Percentiles rank a stretch among this genome's conserved stretches.
These are phyloP conservation scores for Phoenix roebelenii DNA, from an alignment of 176 grass and related monocot species.

Conservation along the genomic window DNA sequence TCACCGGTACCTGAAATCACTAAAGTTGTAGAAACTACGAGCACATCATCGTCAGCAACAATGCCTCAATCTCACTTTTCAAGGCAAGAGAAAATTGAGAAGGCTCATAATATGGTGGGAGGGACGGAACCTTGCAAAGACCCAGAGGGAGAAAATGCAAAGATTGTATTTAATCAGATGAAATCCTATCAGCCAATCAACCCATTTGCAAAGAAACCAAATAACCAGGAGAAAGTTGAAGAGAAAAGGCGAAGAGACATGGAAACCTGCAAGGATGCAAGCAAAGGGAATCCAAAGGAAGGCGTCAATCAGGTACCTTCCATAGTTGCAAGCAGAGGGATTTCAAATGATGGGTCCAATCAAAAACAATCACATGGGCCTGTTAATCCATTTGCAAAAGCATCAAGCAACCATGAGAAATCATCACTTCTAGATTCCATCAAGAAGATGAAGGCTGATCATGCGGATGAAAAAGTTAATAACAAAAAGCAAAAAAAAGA, in stretches of 20 bases:
- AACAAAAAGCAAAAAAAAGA: slow-evolving; percentile 15
- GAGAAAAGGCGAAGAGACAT: slow-evolving; percentile 17
- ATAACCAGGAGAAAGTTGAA: slow-evolving; percentile 8
- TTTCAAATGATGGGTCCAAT: not conserved
- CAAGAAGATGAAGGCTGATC: slow-evolving; percentile 46
- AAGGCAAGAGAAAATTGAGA: slow-evolving; percentile 18
- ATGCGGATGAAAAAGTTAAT: slow-evolving; percentile 26
- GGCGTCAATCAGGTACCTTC: slow-evolving; percentile 1
- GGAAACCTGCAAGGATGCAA: not conserved
- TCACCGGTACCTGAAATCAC: slow-evolving; percentile 13
- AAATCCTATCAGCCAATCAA: not conserved
- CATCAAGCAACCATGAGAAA: slow-evolving; percentile 32
- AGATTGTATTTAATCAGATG: slow-evolving; percentile 5
- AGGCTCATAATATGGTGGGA: slow-evolving; percentile 11
- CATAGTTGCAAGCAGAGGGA: not conserved
- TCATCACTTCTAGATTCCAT: slow-evolving; percentile 56
- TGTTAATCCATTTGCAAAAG: slow-evolving; percentile 58
- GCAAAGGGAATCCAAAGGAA: slow-evolving; percentile 2
- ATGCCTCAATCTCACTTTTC: slow-evolving; percentile 7
- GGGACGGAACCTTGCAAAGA: slow-evolving; percentile 12
- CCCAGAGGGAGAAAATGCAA: slow-evolving; percentile 1
- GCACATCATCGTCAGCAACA: slow-evolving; percentile 4
- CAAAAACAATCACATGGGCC: slow-evolving; percentile 24
- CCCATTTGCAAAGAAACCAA: slow-evolving; percentile 21
- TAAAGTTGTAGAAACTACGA: slow-evolving; percentile 15